Evolutionary conservation across 208 protist species (phyloP), one percentile per base, ranked within the genome.

Genomic region (Acanthamoeba triangularis): DNA sequence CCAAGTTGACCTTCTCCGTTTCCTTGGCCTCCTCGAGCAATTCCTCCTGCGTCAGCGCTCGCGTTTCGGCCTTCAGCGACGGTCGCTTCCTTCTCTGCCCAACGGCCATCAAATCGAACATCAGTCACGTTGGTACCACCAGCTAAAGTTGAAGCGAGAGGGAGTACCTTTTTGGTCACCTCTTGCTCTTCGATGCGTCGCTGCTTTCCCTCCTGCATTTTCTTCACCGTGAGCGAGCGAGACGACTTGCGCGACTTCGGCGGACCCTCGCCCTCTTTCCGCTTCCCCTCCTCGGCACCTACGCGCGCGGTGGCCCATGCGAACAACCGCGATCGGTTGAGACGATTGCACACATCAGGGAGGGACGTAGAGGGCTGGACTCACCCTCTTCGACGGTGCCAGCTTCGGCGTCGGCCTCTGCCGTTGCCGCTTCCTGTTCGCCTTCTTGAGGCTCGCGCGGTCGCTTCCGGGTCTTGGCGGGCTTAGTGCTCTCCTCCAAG

Each of bases 21-120:
- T 20, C 88, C 47, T 76, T 67, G 63, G 88, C 88, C 88, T 93
- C 88, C 44, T 41, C 88, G 35, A 93, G 88, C 88, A 93, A 5
- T 56, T 93, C 88, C 33, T 67, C 88, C 41, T 93, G 88, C n/a
- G 88, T 93, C 16, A 93, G 47, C 8, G 35, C 33, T 90, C 54
- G 47, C n/a, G 82, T 90, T 1, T 90, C 82, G 28, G 47, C 33
- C 49, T 90, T 90, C 25, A 44, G 18, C 28, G 37, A 65, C 16
- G 28, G 47, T 90, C 76, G 76, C 76, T 90, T 90, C n/a, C 82
- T 35, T 25, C 37, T 90, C 82, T 90, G 82, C 18, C n/a, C 23
- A 11, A 63, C 8, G 44, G 0, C 44, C 44, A 49, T 13, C 44
- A 14, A 63, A 33, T 25, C 72, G 20, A 18, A 80, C 72, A 13